Percentiles rank a stretch among this genome's conserved stretches.
These are phyloP conservation scores for Colletotrichum aenigma DNA, from an alignment of 2,329 filamentous ascomycete species.

Conservation along the genomic window DNA sequence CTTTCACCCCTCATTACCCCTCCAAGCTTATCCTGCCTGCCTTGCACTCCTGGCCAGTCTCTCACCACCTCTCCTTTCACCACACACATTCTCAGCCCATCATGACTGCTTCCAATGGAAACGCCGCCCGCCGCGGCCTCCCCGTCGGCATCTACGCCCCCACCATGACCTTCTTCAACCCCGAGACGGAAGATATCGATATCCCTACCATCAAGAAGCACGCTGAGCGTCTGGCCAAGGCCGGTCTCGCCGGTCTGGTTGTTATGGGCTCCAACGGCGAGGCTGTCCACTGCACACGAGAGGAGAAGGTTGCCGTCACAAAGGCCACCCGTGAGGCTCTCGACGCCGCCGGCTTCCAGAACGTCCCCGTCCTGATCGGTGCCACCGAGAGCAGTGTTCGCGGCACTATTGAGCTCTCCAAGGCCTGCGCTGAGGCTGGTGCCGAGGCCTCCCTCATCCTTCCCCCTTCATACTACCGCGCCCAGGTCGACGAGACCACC, in stretches of 20 bases:
- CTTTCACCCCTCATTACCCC: conserved; percentile 1
- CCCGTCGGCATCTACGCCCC: conserved; percentile 86
- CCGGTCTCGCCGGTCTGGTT: conserved; percentile 81
- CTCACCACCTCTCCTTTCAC: not conserved
- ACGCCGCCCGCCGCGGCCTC: conserved; percentile 57
- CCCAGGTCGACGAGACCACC: conserved; percentile 74
- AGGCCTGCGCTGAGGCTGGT: conserved; percentile 69
- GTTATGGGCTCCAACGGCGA: conserved; percentile 92
- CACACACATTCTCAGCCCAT: not conserved
- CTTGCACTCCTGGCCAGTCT: not conserved
- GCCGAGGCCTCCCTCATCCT: conserved; percentile 83
- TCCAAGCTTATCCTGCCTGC: conserved; percentile 21
- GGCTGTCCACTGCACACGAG: conserved; percentile 80
- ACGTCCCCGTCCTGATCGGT: conserved; percentile 82
- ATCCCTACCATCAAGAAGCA: conserved; percentile 80
- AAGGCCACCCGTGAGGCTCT: conserved; percentile 80
- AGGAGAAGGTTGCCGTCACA: conserved; percentile 78
- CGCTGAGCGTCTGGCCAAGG: conserved; percentile 76
- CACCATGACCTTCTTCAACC: conserved; percentile 89
- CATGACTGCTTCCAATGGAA: conserved; percentile 24
- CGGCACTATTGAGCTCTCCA: conserved; percentile 77
- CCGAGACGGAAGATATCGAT: conserved; percentile 83
- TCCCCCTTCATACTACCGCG: conserved; percentile 83
- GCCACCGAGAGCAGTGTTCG: conserved; percentile 82
- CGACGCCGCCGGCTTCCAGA: conserved; percentile 76